Evolutionary conservation across 768 basidiomycete genomes (phyloP), one percentile per base, ranked within the genome.

Genomic region (Leccinum pellstonianum): DNA sequence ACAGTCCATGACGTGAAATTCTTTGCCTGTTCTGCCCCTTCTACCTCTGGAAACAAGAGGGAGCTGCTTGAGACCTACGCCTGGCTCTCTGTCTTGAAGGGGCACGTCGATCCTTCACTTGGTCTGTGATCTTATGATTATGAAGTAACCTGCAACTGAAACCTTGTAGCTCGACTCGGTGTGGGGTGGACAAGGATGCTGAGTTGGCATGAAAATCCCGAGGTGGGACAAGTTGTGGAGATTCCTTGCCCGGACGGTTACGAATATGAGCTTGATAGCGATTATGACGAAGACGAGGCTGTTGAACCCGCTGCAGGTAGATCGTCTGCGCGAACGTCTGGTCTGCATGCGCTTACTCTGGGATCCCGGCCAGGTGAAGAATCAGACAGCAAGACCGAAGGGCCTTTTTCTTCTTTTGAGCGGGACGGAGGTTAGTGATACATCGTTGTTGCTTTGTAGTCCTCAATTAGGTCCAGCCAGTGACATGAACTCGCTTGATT

Each of bases 221-320:
- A n/a, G 2, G 35, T 15, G 12, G 50, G 46, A 33, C 17, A 29
- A n/a, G n/a, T 21, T 12, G 14, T 15, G 35, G 63, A 61, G 23
- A 58, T 68, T 43, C 25, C 8, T 12, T 61, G 56, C 31, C 59
- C 62, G 1, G 23, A 49, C 0, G 60, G 50, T 27, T 60, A 68
- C 25, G 61, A 71, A 8, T 65, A 69, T 33, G 62, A 64, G 5
- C 60, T 56, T 47, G 72, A 71, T 43, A 71, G 72, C 11, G 68
- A 73, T 53, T 63, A 52, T 5, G 67, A 73, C 23, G 69, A 69
- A 15, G 63, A 63, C 3, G 61, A 63, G 31, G 37, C 11, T 11
- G 17, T 52, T n/a, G 53, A 43, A 23, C 41, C 12, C 6, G 21
- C 11, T 48, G 17, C n/a, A 31, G 68, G 66, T 61, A 27, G 19